Base-by-base conservation (phyloP, 2,329 filamentous ascomycete species). In the Fusarium sp. region DNA sequence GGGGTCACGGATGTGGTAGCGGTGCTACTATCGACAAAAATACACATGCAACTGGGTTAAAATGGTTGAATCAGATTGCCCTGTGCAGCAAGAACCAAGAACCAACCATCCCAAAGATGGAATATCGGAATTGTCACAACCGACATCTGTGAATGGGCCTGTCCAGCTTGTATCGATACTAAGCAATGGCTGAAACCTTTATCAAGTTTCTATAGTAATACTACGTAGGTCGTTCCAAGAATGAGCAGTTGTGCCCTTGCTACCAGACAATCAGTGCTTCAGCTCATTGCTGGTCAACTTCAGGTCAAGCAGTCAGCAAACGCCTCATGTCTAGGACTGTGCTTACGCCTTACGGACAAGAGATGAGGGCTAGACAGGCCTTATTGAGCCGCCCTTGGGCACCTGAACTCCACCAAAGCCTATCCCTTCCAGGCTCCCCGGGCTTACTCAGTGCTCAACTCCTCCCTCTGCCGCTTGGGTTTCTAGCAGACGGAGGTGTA, bases 111-210 rank as follows among this genome's bases (percentile, higher is more conserved):
- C 40, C 61, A 41, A 41, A 46, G 14, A 33, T 52, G 46, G 33
- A 41, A 52, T 41, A 67, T 60, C 62, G 26, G 65, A 71, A 69
- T 60, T 60, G 52, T 59, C 18, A 30, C 40, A 57, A 32, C 41
- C 45, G 54, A 23, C 27, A 41, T 46, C 33, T 45, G 27, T 35
- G 30, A 44, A 42, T 44, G 49, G 49, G 33, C 40, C 40, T 14
- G 35, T 42, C 32, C 59, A 69, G 53, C 27, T 49, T 52, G 53
- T 53, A 50, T 52, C 41, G 52, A 42, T 23, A 20, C 40, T 49
- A 61, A 52, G 70, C 42, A 50, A 42, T 53, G 69, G 57, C 70
- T 72, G 69, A 72, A 73, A 73, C 70, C 23, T 30, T 32, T 61
- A 26, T 44, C 27, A 9, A 71, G 67, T 71, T 73, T 69, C 59